Conservation (phyloP, 2,329 filamentous ascomycete species). For the Calonectria crousiana region DNA sequence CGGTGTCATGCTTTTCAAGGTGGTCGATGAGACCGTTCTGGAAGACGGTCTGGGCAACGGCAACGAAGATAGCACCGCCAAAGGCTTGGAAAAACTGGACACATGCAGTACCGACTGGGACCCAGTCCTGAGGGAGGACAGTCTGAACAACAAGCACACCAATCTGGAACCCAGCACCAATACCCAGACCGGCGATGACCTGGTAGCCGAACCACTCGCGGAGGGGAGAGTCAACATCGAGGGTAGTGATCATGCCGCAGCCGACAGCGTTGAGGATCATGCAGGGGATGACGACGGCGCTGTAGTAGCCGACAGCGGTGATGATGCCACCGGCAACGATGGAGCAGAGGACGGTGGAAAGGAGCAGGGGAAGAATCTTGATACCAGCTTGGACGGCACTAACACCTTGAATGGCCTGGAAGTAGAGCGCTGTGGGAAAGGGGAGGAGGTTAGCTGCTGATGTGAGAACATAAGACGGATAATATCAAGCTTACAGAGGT, state of each 20-base stretch:
- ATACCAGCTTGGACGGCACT: conserved; percentile 66
- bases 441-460: conserved; percentile 25
- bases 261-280: conserved; percentile 59
- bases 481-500: conserved; percentile 56
- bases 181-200: conserved; percentile 66
- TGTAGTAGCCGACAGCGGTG: conserved; percentile 58
- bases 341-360: conserved; percentile 63
- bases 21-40: conserved; percentile 70
- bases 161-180: conserved; percentile 63
- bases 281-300: conserved; percentile 54
- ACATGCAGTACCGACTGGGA: conserved; percentile 64
- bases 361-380: conserved; percentile 65
- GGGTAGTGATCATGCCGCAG: conserved; percentile 66
- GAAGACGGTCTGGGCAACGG: conserved; percentile 76
- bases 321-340: conserved; percentile 58
- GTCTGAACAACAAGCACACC: conserved; percentile 65
- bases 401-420: conserved; percentile 66
- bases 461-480: background rate
- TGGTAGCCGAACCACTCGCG: conserved; percentile 70
- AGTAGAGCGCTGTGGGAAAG: conserved; percentile 57
- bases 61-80: conserved; percentile 74
- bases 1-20: conserved; percentile 58
- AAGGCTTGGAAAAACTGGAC: conserved; percentile 74
- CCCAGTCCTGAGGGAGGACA: conserved; percentile 59
- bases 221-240: conserved; percentile 59